These are phyloP conservation scores for Bimuria novae-zelandiae DNA, from an alignment of 2,329 filamentous ascomycete genomes.

Conservation along the genomic window DNA sequence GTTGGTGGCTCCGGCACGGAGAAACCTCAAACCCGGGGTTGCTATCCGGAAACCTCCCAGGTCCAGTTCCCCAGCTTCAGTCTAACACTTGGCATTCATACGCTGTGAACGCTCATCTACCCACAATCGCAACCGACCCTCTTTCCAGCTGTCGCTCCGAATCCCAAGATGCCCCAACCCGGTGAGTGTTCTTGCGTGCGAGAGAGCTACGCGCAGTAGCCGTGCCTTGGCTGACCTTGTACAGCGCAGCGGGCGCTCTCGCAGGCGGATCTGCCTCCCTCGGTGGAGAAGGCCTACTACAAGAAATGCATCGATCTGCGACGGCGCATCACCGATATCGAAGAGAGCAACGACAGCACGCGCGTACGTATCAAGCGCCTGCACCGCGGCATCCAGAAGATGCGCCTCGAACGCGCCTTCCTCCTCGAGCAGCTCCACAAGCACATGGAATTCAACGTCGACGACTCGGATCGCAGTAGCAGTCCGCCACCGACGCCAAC, in stretches of 20 bases:
- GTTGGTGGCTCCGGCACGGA: too few species aligned
- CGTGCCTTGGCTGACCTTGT: not conserved
- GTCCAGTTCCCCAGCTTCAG: not conserved
- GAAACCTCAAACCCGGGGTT: not conserved
- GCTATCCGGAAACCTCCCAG: not conserved
- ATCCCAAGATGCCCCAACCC: not conserved
- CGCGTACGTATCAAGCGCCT: slow-evolving; percentile 78
- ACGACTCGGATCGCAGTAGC: slow-evolving; percentile 75
- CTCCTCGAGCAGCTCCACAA: slow-evolving; percentile 55
- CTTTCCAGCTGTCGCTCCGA: not conserved
- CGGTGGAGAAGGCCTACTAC: slow-evolving; percentile 93
- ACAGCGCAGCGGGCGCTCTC: slow-evolving; percentile 36
- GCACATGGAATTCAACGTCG: slow-evolving; percentile 53
- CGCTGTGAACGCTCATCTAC: not conserved
- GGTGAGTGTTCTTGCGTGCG: not conserved
- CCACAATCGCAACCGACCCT: not conserved
- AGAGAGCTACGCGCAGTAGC: not conserved
- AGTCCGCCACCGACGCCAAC: slow-evolving; percentile 81
- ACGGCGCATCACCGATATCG: slow-evolving; percentile 87
- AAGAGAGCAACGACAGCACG: slow-evolving; percentile 85
- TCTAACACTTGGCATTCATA: not conserved
- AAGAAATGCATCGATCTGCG: slow-evolving; percentile 95
- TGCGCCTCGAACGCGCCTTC: slow-evolving; percentile 80
- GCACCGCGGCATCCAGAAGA: slow-evolving; percentile 85
- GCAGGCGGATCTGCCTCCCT: slow-evolving; percentile 68